Evolutionary conservation across 345 rosid genomes (phyloP).

Genomic region (Raphanus sativus): DNA sequence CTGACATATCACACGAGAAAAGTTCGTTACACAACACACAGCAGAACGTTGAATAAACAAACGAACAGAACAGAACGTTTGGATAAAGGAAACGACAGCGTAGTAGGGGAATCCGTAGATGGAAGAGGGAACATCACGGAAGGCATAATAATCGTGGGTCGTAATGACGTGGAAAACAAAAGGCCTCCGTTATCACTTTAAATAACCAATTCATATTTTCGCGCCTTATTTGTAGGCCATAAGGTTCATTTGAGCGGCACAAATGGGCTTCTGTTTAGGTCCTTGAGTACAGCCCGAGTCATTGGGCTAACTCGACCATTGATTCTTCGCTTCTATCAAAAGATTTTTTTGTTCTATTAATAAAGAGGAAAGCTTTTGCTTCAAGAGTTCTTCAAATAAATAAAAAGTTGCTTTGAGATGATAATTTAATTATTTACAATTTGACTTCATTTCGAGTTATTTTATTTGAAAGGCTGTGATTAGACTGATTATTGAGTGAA

Average conservation of each 20-base stretch:
- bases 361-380: neutral
- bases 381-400: neutral
- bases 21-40: slow-evolving; percentile 9
- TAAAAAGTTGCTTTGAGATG: neutral
- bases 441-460: too few species aligned
- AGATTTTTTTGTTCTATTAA: neutral
- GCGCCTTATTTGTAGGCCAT: neutral
- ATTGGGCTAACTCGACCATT: neutral
- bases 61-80: neutral
- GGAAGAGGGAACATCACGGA: slow-evolving; percentile 8
- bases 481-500: slow-evolving; percentile 22
- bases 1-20: neutral
- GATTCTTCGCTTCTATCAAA: neutral
- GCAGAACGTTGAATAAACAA: neutral
- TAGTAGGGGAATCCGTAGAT: neutral
- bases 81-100: neutral
- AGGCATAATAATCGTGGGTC: slow-evolving; percentile 20
- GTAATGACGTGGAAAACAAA: neutral
- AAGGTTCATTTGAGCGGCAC: neutral
- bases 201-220: neutral
- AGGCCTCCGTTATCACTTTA: neutral
- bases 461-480: too few species aligned
- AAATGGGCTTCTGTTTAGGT: slow-evolving; percentile 12
- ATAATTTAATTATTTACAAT: neutral
- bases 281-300: neutral